Evolutionary conservation across 257 asterid species (phyloP).

Genomic region (Solanum pennellii): DNA sequence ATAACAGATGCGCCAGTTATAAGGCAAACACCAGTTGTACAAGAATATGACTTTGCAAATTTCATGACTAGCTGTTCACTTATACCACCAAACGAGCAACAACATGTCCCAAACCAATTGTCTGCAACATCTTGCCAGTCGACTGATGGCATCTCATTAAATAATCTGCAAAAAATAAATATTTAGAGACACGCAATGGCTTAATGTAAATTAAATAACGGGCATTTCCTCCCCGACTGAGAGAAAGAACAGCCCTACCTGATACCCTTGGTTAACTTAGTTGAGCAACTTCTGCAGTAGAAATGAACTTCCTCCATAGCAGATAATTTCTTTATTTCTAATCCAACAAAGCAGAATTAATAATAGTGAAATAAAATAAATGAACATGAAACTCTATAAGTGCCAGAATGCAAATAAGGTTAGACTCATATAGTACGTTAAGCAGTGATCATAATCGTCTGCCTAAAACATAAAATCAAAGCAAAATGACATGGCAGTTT

Average conservation of each 20-base stretch:
- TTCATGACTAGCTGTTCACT: constrained; percentile 66
- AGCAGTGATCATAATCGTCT: not conserved
- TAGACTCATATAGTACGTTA: not conserved
- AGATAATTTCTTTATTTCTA: constrained; percentile 61
- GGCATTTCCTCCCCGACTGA: not conserved
- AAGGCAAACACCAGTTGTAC: constrained; percentile 63
- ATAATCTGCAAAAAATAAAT: constrained; percentile 22
- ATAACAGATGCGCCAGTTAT: constrained; percentile 57
- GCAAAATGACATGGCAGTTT: not conserved
- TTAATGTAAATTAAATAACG: not conserved
- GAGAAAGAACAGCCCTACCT: constrained; percentile 33
- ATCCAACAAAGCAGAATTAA: constrained; percentile 6
- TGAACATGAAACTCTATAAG: not conserved
- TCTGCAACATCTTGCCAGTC: constrained; percentile 94
- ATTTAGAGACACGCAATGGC: not conserved
- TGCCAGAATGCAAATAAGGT: not conserved
- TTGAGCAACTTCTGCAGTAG: constrained; percentile 81
- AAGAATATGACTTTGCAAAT: constrained; percentile 54
- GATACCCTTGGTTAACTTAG: constrained; percentile 56
- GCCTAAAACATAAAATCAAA: not conserved
- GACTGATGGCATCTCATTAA: constrained; percentile 84
- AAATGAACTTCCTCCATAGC: constrained; percentile 57
- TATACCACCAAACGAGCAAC: constrained; percentile 87
- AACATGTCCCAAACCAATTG: constrained; percentile 96
- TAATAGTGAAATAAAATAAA: not conserved